Evolutionary conservation across 2,329 filamentous ascomycete genomes (phyloP), one percentile per base, ranked within the genome.

Genomic region (Ceratocystis albifundus): DNA sequence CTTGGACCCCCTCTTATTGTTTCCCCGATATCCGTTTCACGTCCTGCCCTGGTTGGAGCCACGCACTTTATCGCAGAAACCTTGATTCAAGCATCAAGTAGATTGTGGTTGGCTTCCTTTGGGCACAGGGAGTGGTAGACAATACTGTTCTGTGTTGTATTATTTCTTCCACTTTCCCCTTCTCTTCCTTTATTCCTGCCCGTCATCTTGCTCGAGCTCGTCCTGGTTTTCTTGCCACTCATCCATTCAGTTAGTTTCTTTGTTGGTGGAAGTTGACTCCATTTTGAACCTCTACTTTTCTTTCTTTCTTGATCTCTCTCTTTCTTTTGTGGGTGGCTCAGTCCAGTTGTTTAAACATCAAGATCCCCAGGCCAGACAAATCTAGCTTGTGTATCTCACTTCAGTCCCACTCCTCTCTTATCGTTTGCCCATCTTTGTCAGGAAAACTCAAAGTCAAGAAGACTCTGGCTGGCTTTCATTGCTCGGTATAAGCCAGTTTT

Each of bases 341-440:
- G 53, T 59, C 53, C 53, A 59, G 53, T 30, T n/a, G 25, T 59
- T 59, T 59, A 59, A 30, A 59, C 32, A 32, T 59, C 53, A 25
- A 41, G 53, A 59, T 59, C 53, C 28, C 48, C 48, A 25, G 25
- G 48, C 48, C 48, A 53, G 48, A 22, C 20, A 53, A 53, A 53
- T 15, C 48, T 5, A 25, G 48, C 48, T 17, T 59, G 53, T 59
- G 22, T 32, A 17, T 17, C 25, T n/a, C 36, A 41, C 36, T 41
- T 12, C 12, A 59, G 25, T 59, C 32, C 10, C 17, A n/a, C n/a
- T 36, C 22, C 17, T n/a, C 25, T 59, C 25, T 10, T 59, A 3
- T 59, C 6, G 32, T n/a, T 32, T 17, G 17, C 28, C 32, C 17
- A 30, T 25, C 22, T 57, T 6, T 17, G 10, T 17, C 22, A n/a